These are phyloP conservation scores for Xylaria arbuscula DNA, from an alignment of 2,329 filamentous ascomycete genomes.

Conservation along the genomic window DNA sequence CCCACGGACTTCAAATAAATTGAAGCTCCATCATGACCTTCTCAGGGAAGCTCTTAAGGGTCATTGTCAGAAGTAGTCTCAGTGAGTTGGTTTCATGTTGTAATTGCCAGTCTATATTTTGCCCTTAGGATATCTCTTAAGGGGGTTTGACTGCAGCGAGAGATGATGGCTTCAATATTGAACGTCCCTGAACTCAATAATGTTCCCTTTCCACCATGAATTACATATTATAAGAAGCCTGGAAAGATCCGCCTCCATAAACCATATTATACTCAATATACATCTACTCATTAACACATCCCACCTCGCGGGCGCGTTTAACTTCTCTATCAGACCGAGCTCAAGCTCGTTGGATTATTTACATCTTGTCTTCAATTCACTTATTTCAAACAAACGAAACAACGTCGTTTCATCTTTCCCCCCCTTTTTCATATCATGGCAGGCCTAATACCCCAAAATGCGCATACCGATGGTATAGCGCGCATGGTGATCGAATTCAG, in stretches of 20 bases:
- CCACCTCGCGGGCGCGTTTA: background rate
- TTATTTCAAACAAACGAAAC: background rate
- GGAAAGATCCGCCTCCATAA: background rate
- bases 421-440: conserved; percentile 10
- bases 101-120: background rate
- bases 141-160: background rate
- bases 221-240: conserved; percentile 24
- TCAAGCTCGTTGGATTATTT: background rate
- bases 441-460: conserved; percentile 17
- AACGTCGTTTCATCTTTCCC: background rate
- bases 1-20: background rate
- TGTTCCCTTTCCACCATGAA: conserved; percentile 11
- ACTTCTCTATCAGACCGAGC: background rate
- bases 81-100: conserved; percentile 4
- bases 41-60: background rate
- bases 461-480: conserved; percentile 27
- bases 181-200: conserved; percentile 18
- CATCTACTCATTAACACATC: background rate
- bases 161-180: conserved; percentile 29
- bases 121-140: conserved; percentile 3
- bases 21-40: background rate
- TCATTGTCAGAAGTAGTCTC: background rate
- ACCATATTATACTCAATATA: no score
- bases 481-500: conserved; percentile 42
- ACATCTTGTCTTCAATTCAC: background rate